These are phyloP conservation scores for Vigna reflexopilosa DNA, from an alignment of 306 rosid species.

Conservation along the genomic window DNA sequence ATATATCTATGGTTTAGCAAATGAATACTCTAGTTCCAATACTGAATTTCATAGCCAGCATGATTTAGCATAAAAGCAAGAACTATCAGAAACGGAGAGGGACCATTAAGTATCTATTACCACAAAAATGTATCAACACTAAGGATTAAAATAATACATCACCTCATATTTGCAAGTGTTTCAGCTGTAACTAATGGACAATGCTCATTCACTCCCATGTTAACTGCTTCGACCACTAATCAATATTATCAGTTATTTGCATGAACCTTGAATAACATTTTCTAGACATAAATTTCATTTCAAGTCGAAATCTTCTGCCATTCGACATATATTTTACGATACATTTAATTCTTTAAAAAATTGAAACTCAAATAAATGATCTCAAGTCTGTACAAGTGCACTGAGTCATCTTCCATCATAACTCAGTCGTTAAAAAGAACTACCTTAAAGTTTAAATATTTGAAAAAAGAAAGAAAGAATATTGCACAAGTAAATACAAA, in stretches of 20 bases:
- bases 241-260: neutral
- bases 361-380: slow-evolving; percentile 40
- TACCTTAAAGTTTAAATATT: slow-evolving; percentile 40
- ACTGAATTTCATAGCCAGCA: neutral
- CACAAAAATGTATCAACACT: too few relatives aligned
- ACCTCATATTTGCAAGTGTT: neutral
- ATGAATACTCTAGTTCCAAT: neutral
- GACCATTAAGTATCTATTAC: too few relatives aligned
- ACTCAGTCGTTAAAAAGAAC: slow-evolving; percentile 46
- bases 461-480: slow-evolving; percentile 33
- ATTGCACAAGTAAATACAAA: slow-evolving; percentile 50
- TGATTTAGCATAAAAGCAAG: neutral
- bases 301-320: neutral
- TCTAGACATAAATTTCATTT: slow-evolving; percentile 3
- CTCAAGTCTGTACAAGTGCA: slow-evolving; percentile 52
- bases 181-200: neutral
- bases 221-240: neutral
- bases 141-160: neutral
- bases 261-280: neutral
- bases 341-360: slow-evolving; percentile 25
- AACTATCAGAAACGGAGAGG: neutral
- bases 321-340: slow-evolving; percentile 15
- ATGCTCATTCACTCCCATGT: neutral
- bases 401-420: slow-evolving; percentile 47
- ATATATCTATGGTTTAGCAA: too few relatives aligned